Evolutionary conservation across 306 rosid genomes (phyloP).

Genomic region (Luffa acutangula): DNA sequence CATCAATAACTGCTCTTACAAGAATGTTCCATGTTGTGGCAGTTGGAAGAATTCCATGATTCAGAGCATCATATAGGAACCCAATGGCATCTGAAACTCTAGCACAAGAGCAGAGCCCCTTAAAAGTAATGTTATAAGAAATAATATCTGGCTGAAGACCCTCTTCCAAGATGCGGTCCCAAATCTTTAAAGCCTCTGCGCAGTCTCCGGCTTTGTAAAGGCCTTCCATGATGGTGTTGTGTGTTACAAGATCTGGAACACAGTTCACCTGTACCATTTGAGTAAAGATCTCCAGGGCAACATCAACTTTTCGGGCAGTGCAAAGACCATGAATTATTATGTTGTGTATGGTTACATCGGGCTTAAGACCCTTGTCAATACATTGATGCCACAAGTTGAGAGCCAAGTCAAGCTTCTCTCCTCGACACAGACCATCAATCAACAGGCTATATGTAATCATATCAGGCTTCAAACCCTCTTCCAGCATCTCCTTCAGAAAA

Average conservation of each 20-base stretch:
- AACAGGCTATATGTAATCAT: conserved; percentile 60
- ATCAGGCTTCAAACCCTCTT: conserved; percentile 62
- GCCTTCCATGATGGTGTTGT: conserved; percentile 88
- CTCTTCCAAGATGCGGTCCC: conserved; percentile 39
- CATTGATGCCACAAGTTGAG: conserved; percentile 57
- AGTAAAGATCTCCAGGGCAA: conserved; percentile 58
- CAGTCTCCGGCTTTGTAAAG: conserved; percentile 60
- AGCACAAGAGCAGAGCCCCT: conserved; percentile 72
- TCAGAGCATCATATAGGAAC: conserved; percentile 53
- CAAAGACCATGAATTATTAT: conserved; percentile 79
- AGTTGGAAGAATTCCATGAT: conserved; percentile 58
- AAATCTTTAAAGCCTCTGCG: conserved; percentile 47
- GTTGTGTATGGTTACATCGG: conserved; percentile 62
- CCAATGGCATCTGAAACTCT: conserved; percentile 57
- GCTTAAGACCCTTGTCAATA: conserved; percentile 42
- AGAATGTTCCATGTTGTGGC: conserved; percentile 77
- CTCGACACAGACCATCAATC: conserved; percentile 62
- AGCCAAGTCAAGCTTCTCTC: conserved; percentile 45
- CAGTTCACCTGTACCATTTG: conserved; percentile 37
- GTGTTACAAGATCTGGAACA: conserved; percentile 60
- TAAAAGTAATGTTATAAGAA: conserved; percentile 67
- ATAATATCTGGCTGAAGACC: conserved; percentile 71
- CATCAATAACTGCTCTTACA: conserved; percentile 58
- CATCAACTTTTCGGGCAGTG: conserved; percentile 49
- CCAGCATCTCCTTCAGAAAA: conserved; percentile 65